These are phyloP conservation scores for Aquanectria penicillioides DNA, from an alignment of 2,329 filamentous ascomycete genomes.

Conservation along the genomic window DNA sequence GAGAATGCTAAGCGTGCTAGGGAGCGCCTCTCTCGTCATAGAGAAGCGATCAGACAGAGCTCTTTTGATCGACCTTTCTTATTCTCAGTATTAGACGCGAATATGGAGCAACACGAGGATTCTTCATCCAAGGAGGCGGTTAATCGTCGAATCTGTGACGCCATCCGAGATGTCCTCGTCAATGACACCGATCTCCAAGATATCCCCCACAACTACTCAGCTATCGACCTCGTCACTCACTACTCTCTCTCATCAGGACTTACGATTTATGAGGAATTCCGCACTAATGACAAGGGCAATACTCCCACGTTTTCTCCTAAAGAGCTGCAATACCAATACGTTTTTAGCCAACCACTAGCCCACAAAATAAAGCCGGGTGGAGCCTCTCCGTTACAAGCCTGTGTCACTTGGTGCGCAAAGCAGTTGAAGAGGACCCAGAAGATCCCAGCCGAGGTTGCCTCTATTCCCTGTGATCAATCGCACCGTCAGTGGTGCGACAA, in stretches of 20 bases:
- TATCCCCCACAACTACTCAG: constrained; percentile 24
- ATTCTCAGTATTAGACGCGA: constrained; percentile 31
- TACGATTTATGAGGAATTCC: constrained; percentile 30
- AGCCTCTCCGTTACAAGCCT: constrained; percentile 26
- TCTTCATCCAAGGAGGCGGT: constrained; percentile 2
- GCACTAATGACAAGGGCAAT: neutral
- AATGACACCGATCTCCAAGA: constrained; percentile 17
- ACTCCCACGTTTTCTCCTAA: constrained; percentile 21
- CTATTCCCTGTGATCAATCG: constrained; percentile 13
- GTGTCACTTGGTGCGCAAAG: constrained; percentile 34
- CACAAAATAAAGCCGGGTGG: constrained; percentile 2
- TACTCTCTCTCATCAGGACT: constrained; percentile 33
- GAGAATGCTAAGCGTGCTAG: constrained; percentile 27
- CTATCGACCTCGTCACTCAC: constrained; percentile 36
- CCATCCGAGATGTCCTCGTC: constrained; percentile 19
- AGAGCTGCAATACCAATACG: constrained; percentile 32
- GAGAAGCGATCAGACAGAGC: neutral
- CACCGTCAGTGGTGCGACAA: constrained; percentile 35
- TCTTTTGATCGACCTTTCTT: constrained; percentile 23
- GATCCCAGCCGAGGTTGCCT: constrained; percentile 28
- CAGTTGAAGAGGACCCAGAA: constrained; percentile 27
- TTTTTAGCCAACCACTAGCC: constrained; percentile 32
- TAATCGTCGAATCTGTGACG: constrained; percentile 13
- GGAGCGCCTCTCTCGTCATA: constrained; percentile 23
- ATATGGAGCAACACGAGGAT: constrained; percentile 27